Conservation (phyloP, 345 rosid species). For the Noccaea caerulescens region DNA sequence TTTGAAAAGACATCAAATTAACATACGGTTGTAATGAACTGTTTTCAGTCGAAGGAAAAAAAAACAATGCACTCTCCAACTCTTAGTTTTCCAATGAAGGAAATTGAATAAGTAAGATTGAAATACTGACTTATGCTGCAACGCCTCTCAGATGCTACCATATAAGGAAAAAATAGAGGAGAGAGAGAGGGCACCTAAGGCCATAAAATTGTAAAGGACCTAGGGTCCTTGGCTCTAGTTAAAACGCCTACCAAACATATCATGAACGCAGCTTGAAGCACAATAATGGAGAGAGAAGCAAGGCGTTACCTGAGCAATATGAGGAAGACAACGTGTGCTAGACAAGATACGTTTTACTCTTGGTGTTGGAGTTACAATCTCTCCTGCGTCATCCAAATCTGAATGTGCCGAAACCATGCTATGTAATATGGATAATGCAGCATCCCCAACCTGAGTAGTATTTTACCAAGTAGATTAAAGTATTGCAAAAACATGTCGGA, state of each 20-base stretch:
- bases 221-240: slow-evolving; percentile 3
- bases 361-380: slow-evolving; percentile 98
- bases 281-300: background rate
- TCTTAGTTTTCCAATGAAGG: background rate
- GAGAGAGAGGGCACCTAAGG: slow-evolving; percentile 8
- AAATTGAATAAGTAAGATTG: slow-evolving; percentile 10
- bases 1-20: slow-evolving; percentile 28
- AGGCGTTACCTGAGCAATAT: slow-evolving; percentile 85
- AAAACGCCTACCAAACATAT: slow-evolving; percentile 23
- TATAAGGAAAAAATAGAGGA: background rate
- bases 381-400: slow-evolving; percentile 99
- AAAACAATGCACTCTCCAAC: slow-evolving; percentile 14
- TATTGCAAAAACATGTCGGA: slow-evolving; percentile 30
- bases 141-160: slow-evolving; percentile 19
- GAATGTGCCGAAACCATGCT: slow-evolving; percentile 99
- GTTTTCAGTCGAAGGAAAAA: slow-evolving; percentile 17
- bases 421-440: slow-evolving; percentile 88
- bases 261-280: slow-evolving; percentile 19
- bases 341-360: slow-evolving; percentile 93
- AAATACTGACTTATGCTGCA: slow-evolving; percentile 19
- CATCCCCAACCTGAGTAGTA: slow-evolving; percentile 79
- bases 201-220: slow-evolving; percentile 6
- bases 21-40: slow-evolving; percentile 4
- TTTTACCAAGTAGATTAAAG: slow-evolving; percentile 32
- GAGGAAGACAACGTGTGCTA: slow-evolving; percentile 96